These are phyloP conservation scores for Trichoderma sp. DNA, from an alignment of 2,329 filamentous ascomycete genomes.

Conservation along the genomic window DNA sequence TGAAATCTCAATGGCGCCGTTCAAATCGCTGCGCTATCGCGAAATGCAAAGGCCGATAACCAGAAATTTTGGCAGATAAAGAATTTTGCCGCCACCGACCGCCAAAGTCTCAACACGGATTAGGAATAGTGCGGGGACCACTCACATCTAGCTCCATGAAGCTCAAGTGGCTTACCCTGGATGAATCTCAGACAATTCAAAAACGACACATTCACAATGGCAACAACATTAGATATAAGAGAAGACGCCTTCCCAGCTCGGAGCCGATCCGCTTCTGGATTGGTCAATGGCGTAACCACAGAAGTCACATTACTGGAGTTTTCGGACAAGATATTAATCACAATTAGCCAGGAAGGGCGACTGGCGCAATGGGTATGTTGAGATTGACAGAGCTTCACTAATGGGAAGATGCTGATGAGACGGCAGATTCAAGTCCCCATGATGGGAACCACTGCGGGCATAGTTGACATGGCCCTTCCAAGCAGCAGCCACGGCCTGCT, in stretches of 20 bases:
- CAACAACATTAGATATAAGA: conserved; percentile 41
- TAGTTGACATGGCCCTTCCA: conserved; percentile 61
- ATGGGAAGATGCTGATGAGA: background rate
- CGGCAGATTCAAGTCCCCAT: conserved; percentile 75
- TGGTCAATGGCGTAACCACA: conserved; percentile 69
- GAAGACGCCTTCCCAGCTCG: conserved; percentile 67
- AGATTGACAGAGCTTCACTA: background rate
- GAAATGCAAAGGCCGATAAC: conserved; percentile 4
- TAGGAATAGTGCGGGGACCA: conserved; percentile 39
- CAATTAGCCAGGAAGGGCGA: conserved; percentile 80
- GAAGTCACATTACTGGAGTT: conserved; percentile 74
- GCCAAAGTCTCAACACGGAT: conserved; percentile 35
- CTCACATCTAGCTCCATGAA: background rate
- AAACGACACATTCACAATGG: conserved; percentile 36
- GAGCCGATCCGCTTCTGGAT: conserved; percentile 59
- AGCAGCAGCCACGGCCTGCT: conserved; percentile 54
- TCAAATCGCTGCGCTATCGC: conserved; percentile 8
- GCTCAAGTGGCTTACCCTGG: conserved; percentile 13
- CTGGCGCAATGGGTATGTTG: conserved; percentile 84
- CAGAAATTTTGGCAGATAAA: conserved; percentile 39
- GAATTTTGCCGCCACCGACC: conserved; percentile 41
- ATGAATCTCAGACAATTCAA: background rate
- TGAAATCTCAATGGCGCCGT: conserved; percentile 20
- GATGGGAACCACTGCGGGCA: conserved; percentile 63
- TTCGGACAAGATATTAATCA: conserved; percentile 87